phyloP scores from a whole-genome alignment of 805 yeast species.

The Danielia reshetovae region DNA sequence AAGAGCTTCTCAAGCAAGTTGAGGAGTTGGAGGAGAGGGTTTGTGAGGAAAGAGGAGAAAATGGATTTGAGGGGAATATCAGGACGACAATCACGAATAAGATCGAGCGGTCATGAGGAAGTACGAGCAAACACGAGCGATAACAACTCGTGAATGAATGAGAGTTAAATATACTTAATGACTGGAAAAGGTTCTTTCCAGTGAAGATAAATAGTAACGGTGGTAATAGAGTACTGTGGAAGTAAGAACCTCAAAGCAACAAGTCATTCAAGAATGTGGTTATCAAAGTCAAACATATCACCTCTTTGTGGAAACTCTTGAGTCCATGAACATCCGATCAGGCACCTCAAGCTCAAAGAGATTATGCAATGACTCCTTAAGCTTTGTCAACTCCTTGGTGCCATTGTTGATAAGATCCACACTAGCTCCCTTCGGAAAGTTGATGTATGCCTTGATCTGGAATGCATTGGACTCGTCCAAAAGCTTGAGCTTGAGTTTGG shows the following conservation, averaged over 20 bases:
- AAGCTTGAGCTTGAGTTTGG: slow-evolving; percentile 30
- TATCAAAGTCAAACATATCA: no score
- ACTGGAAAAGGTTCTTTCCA: no score
- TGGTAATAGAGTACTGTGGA: no score
- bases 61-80: slow-evolving; percentile 2
- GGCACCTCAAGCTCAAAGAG: slow-evolving; percentile 69
- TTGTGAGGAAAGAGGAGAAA: slow-evolving; percentile 1
- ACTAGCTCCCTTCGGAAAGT: slow-evolving; percentile 70
- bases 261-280: no score
- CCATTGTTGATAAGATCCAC: slow-evolving; percentile 67
- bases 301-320: slow-evolving; percentile 45
- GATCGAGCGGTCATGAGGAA: no score
- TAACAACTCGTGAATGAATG: no score
- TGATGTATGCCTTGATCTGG: slow-evolving; percentile 63
- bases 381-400: slow-evolving; percentile 53
- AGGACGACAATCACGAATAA: no score
- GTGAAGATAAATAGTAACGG: no score
- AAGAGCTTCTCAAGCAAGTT: slow-evolving; percentile 9
- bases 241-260: no score
- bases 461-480: slow-evolving; percentile 54
- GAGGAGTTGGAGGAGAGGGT: slow-evolving; percentile 3
- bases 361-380: slow-evolving; percentile 66
- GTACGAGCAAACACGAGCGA: no score
- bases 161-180: no score
- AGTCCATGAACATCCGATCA: slow-evolving; percentile 77